Base-by-base conservation (phyloP, 169 alveolate genomes). In the Plasmodium vinckei region DNA sequence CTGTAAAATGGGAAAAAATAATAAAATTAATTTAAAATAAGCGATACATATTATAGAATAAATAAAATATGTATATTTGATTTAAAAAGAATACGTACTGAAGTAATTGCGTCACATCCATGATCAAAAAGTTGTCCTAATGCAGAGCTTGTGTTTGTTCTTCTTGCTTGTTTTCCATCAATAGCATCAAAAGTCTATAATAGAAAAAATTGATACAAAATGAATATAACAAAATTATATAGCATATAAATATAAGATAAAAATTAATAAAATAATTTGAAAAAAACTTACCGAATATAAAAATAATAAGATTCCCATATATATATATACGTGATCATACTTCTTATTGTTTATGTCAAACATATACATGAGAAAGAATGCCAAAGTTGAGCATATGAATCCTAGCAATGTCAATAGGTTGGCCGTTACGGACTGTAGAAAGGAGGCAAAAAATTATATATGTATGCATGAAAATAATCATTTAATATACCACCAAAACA, bases 101-200 rank as follows among this genome's bases (percentile, higher is more conserved):
- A 59, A 53, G 95, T 87, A 33, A 95, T 79, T 15, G 96, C 87
- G 87, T 96, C 97, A 71, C 97, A 94, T 23, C 98, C 98, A 77
- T 97, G 98, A 87, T 97, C 98, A 72, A 96, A 92, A 23, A 97
- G 88, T 90, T 95, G 96, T 42, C 98, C 98, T 47, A 95, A 92
- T 1, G 98, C 97, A 15, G 96, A 92, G 23, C 96, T 84, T 15
- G 96, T 92, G 44, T 88, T 87, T 6, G 96, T 94, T 54, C 96
- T 91, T 54, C 98, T 87, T 47, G 98, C 98, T 39, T 97, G 97
- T 72, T 97, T 97, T 21, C 98, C 98, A 75, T 97, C 98, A 17
- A 96, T 87, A 5, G 98, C 97, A 87, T 97, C 98, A n/a, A 94
- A 87, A 4, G 98, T 95, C 87, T 96, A 46, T 69, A 47, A 15